Conservation (phyloP, 1,284 basidiomycete species). For the Ceratobasidium sp. region DNA sequence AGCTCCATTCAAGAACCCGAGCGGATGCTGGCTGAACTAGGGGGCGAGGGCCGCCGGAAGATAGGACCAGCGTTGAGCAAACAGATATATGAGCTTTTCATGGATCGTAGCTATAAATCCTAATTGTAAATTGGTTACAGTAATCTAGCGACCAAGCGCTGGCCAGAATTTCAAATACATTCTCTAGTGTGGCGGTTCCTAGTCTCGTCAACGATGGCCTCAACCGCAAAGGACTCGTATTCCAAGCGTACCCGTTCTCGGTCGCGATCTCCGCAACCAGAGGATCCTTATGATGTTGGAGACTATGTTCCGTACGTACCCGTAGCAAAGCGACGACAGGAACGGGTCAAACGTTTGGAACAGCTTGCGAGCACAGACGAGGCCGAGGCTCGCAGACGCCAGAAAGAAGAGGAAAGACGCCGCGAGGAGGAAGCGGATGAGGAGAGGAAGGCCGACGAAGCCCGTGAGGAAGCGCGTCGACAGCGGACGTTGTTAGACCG, state of each 20-base stretch:
- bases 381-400: slow-evolving; percentile 58
- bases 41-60: slow-evolving; percentile 50
- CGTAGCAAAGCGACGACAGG: slow-evolving; percentile 82
- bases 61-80: slow-evolving; percentile 53
- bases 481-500: slow-evolving; percentile 87
- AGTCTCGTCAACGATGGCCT: slow-evolving; percentile 9
- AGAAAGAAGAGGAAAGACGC: slow-evolving; percentile 60
- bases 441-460: slow-evolving; percentile 75
- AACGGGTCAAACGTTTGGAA: slow-evolving; percentile 63
- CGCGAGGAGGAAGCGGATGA: slow-evolving; percentile 71
- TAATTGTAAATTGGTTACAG: not conserved
- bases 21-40: slow-evolving; percentile 49
- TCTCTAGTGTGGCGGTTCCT: not conserved
- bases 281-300: slow-evolving; percentile 57
- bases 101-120: slow-evolving; percentile 25
- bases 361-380: slow-evolving; percentile 68
- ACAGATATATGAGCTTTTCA: slow-evolving; percentile 49
- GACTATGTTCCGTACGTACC: slow-evolving; percentile 86
- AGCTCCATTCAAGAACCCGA: slow-evolving; percentile 46
- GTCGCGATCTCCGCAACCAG: slow-evolving; percentile 42
- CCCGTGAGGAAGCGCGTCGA: slow-evolving; percentile 74
- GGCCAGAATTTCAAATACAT: slow-evolving; percentile 26
- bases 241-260: slow-evolving; percentile 12
- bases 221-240: slow-evolving; percentile 15
- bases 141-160: too few relatives aligned